Evolutionary conservation across 2,329 filamentous ascomycete species (phyloP).

Genomic region (Xylaria sp.): DNA sequence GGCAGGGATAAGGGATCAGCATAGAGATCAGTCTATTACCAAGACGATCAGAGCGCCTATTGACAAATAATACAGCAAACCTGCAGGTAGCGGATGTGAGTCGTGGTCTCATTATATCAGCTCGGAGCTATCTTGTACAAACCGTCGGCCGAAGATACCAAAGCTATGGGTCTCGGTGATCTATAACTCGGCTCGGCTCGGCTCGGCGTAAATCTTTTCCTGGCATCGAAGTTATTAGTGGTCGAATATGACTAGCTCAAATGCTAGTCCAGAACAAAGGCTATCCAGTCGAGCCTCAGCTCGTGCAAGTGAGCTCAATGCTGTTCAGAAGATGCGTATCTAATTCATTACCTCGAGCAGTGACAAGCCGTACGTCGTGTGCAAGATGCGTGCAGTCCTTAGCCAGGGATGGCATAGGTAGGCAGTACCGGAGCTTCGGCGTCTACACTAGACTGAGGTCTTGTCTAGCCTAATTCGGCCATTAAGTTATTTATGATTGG

Average conservation of each 20-base stretch:
- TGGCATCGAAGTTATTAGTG: background rate
- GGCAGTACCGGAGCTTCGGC: too few relatives aligned
- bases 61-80: too few relatives aligned
- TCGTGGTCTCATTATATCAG: background rate
- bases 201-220: constrained; percentile 12
- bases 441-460: background rate
- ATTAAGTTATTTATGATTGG: constrained; percentile 6
- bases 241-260: background rate
- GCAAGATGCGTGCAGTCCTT: background rate
- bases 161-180: background rate
- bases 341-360: too few relatives aligned
- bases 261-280: background rate
- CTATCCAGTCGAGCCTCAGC: background rate
- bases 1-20: too few relatives aligned
- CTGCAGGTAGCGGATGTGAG: background rate
- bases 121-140: background rate
- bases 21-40: too few relatives aligned
- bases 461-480: background rate
- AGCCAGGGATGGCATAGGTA: too few relatives aligned
- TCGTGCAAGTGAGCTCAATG: background rate
- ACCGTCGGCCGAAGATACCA: constrained; percentile 5
- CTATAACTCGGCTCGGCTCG: background rate
- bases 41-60: too few relatives aligned
- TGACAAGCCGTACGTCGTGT: too few relatives aligned
- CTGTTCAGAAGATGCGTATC: too few relatives aligned